Base-by-base conservation (phyloP, 1,284 basidiomycete species). In the Malassezia sp. region DNA sequence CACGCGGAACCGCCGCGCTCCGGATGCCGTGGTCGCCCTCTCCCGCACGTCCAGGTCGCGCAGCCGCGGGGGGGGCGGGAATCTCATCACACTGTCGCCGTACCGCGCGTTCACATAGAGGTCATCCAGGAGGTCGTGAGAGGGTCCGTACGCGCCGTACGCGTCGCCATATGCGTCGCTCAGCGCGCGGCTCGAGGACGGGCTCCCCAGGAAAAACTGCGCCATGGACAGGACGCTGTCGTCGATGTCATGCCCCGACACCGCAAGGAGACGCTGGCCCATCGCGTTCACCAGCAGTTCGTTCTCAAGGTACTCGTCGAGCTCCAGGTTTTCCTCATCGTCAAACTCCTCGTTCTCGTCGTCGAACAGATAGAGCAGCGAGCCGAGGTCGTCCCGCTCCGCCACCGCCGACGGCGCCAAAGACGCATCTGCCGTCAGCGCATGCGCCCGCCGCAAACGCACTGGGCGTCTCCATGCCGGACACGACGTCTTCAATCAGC, bases 291-390 rank as follows among this genome's bases (percentile, higher is more conserved):
- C 32, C 8, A 62, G 49, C 30, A 55, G 33, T 1, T 62, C 60
- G 24, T 62, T 45, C n/a, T 60, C 56, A 5, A 61, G 37, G 18
- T 59, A 38, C 11, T 40, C 42, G 10, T 51, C 43, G 20, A 61
- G 48, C 18, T 45, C 23, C 11, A n/a, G n/a, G n/a, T n/a, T n/a
- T n/a, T n/a, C n/a, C 22, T 55, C 48, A 17, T 54, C 57, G 34
- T 57, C 53, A 11, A 28, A 21, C 15, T 43, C 32, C 10, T 18
- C 33, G 12, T 9, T 8, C 4, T 26, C 30, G 12, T 30, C 11
- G 5, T 60, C 52, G 18, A 58, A 39, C 11, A 60, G 37, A 18
- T 62, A 62, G 9, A 62, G 43, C 34, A 60, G 34, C 4, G 60
- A 58, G 14, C 55, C 38, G 5, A 46, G 38, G 29, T 57, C 53